phyloP scores from a whole-genome alignment of 495 filamentous ascomycete genomes.

The Penicillium soppii region DNA sequence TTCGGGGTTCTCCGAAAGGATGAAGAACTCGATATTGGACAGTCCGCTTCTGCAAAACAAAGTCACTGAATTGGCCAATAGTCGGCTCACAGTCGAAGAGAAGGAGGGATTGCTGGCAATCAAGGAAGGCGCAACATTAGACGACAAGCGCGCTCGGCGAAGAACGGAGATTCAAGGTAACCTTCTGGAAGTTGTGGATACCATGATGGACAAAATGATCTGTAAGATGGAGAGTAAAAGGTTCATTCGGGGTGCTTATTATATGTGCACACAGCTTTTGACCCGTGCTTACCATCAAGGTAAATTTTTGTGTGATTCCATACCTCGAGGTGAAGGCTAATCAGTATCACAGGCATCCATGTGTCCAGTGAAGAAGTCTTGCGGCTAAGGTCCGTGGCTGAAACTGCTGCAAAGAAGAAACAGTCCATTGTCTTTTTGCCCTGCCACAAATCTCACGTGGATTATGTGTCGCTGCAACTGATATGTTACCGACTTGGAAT shows the following conservation, averaged over 20 bases:
- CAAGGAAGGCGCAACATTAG: slow-evolving; percentile 33
- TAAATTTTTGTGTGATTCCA: slow-evolving; percentile 14
- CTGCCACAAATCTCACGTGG: slow-evolving; percentile 90
- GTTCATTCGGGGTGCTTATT: slow-evolving; percentile 92
- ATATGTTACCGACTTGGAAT: slow-evolving; percentile 94
- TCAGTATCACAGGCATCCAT: slow-evolving; percentile 65
- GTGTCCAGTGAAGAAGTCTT: slow-evolving; percentile 92
- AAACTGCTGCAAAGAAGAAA: slow-evolving; percentile 78
- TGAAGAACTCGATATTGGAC: slow-evolving; percentile 73
- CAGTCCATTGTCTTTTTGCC: slow-evolving; percentile 96
- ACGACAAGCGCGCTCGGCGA: slow-evolving; percentile 52
- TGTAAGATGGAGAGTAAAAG: slow-evolving; percentile 97
- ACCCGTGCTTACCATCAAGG: slow-evolving; percentile 95
- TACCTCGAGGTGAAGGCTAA: slow-evolving; percentile 4
- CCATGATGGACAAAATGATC: slow-evolving; percentile 91
- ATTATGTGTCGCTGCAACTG: slow-evolving; percentile 90
- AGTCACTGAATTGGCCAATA: slow-evolving; percentile 73
- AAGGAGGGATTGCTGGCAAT: slow-evolving; percentile 66
- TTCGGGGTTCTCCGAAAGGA: slow-evolving; percentile 83
- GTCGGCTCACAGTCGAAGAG: slow-evolving; percentile 70
- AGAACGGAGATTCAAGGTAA: slow-evolving; percentile 63
- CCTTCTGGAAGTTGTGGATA: slow-evolving; percentile 73
- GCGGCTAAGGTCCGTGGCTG: slow-evolving; percentile 74
- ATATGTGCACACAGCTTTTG: slow-evolving; percentile 80
- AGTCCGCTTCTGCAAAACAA: slow-evolving; percentile 71